Conservation (phyloP, 176 grass and related monocot genomes). For the Musa beccarii region DNA sequence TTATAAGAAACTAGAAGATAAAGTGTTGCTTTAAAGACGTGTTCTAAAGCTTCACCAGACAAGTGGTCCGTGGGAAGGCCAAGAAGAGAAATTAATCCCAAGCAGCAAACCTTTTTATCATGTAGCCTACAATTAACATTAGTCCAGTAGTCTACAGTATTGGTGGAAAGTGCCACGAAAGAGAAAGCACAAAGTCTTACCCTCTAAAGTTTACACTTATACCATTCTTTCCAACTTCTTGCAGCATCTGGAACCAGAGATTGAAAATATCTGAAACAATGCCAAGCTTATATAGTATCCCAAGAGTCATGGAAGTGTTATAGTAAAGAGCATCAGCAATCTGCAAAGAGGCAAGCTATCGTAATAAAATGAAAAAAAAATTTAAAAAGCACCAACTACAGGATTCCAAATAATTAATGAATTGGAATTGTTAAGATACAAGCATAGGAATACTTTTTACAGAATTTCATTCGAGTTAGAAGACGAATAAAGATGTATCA, state of each 20-base stretch:
- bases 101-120: conserved; percentile 78
- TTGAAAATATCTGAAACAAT: conserved; percentile 59
- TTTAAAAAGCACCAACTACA: background rate
- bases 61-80: conserved; percentile 70
- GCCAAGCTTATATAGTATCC: conserved; percentile 51
- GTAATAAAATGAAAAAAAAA: background rate
- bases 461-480: too few species aligned
- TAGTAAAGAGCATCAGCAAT: conserved; percentile 78
- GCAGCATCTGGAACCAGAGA: conserved; percentile 80
- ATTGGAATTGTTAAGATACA: too few species aligned
- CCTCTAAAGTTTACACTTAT: conserved; percentile 59
- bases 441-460: too few species aligned
- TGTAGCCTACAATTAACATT: conserved; percentile 46
- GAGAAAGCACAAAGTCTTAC: conserved; percentile 24
- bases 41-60: conserved; percentile 65
- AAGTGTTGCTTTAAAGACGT: conserved; percentile 80
- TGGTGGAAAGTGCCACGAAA: background rate
- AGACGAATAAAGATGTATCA: too few species aligned
- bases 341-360: conserved; percentile 22
- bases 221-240: conserved; percentile 69
- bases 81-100: conserved; percentile 74
- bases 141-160: background rate
- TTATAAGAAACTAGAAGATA: conserved; percentile 76
- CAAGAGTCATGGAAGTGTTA: conserved; percentile 62
- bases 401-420: too few species aligned